Percentiles rank a stretch among this genome's conserved stretches.
Evolutionary conservation across 805 yeast species (phyloP).

Genomic region (fission yeast (Schizosaccharomyces pombe)): DNA sequence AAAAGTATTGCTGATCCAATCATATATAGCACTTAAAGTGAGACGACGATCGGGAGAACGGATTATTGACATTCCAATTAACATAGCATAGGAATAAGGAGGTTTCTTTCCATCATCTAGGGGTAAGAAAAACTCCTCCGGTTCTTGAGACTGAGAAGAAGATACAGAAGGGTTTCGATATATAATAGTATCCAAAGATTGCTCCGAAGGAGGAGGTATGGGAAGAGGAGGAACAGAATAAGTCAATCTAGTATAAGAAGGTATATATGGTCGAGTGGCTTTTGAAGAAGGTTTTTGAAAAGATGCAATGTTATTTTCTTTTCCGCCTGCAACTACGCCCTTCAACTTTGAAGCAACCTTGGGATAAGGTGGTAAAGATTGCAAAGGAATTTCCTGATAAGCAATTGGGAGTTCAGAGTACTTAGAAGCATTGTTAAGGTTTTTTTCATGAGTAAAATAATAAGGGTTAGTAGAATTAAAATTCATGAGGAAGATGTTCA

Average conservation of each 20-base stretch:
- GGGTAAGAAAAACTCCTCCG: neutral
- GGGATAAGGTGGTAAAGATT: too few species aligned
- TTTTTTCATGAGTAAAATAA: too few species aligned
- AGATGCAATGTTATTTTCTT: neutral
- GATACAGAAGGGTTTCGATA: neutral
- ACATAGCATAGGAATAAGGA: slow-evolving; percentile 78
- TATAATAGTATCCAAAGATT: neutral
- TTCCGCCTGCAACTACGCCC: neutral
- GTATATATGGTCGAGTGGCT: neutral
- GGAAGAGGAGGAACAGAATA: neutral
- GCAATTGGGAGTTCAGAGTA: too few species aligned
- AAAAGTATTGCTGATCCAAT: slow-evolving; percentile 77
- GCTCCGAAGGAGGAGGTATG: slow-evolving; percentile 1
- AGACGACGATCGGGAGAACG: slow-evolving; percentile 51
- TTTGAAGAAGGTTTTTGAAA: neutral
- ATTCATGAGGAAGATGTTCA: too few species aligned
- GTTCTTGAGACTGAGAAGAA: neutral
- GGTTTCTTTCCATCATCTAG: slow-evolving; percentile 53
- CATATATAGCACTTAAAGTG: slow-evolving; percentile 64
- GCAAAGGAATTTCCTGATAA: too few species aligned
- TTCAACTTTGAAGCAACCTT: too few species aligned
- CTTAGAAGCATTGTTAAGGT: too few species aligned
- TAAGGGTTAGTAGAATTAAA: too few species aligned
- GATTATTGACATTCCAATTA: slow-evolving; percentile 79
- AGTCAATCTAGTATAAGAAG: neutral